phyloP scores from a whole-genome alignment of 176 grass and related monocot species.

The Avena sativa region DNA sequence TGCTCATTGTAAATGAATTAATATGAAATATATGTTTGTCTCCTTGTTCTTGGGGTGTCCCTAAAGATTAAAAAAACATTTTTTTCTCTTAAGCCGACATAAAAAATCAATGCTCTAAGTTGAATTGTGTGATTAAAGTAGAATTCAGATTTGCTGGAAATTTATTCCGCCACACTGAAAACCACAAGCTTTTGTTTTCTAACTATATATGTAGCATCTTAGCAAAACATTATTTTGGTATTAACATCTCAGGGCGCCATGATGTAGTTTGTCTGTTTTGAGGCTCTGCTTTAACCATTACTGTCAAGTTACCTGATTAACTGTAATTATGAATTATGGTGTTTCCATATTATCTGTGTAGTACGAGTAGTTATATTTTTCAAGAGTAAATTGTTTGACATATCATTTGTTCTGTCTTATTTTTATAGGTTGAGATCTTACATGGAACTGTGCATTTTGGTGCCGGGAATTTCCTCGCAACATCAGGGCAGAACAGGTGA shows the following conservation, averaged over 20 bases:
- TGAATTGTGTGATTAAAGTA: conserved; percentile 22
- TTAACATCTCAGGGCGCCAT: conserved; percentile 9
- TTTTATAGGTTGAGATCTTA: conserved; percentile 84
- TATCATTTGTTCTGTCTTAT: conserved; percentile 21
- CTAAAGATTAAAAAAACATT: not conserved
- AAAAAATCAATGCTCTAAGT: not conserved
- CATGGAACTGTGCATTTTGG: conserved; percentile 98
- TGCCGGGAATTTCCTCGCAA: conserved; percentile 80
- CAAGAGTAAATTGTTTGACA: conserved; percentile 21
- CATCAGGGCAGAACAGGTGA: conserved; percentile 72
- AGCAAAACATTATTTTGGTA: not conserved
- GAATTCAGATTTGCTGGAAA: not conserved
- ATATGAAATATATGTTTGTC: not conserved
- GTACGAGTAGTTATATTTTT: conserved; percentile 11
- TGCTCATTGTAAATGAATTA: conserved; percentile 13
- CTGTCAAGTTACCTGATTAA: conserved; percentile 35
- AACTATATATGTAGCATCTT: conserved; percentile 22
- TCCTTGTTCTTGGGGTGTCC: conserved; percentile 21
- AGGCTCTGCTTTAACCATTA: not conserved
- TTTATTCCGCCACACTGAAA: not conserved
- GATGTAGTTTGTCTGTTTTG: conserved; percentile 4
- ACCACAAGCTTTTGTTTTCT: not conserved
- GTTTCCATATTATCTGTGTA: conserved; percentile 30
- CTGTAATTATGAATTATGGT: conserved; percentile 7
- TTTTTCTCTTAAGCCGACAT: not conserved